Conservation (phyloP, 192 early-diverging fungal species). For the Backusella tuberculispora region DNA sequence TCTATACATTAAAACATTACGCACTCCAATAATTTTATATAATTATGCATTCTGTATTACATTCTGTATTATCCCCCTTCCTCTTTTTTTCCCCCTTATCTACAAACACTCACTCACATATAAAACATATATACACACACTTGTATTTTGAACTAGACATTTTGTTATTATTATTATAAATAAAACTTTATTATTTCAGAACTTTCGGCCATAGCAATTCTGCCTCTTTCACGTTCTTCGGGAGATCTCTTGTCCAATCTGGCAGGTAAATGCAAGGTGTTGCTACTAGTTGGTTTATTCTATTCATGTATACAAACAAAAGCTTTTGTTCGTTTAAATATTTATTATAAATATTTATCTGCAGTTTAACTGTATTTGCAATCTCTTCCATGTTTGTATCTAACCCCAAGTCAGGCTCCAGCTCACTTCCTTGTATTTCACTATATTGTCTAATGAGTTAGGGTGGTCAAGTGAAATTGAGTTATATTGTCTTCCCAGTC, state of each 20-base stretch:
- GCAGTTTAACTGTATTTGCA: not conserved
- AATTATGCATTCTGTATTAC: not conserved
- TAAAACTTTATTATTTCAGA: not conserved
- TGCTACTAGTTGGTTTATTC: too few relatives aligned
- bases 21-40: constrained; percentile 27
- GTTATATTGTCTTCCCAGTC: constrained; percentile 4
- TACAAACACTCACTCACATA: not conserved
- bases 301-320: too few relatives aligned
- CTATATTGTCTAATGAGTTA: not conserved
- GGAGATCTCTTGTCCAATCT: too few relatives aligned
- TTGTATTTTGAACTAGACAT: not conserved
- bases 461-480: not conserved
- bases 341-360: not conserved
- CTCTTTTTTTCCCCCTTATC: not conserved
- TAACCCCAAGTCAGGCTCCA: constrained; percentile 2
- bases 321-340: too few relatives aligned
- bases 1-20: constrained; percentile 81
- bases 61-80: not conserved
- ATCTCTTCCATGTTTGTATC: constrained; percentile 1
- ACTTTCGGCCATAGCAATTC: too few relatives aligned
- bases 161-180: not conserved
- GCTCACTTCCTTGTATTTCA: not conserved
- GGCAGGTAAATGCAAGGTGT: too few relatives aligned
- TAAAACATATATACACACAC: not conserved
- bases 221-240: too few relatives aligned